phyloP scores from a whole-genome alignment of 345 rosid genomes.

The Noccaea bulbosa region DNA sequence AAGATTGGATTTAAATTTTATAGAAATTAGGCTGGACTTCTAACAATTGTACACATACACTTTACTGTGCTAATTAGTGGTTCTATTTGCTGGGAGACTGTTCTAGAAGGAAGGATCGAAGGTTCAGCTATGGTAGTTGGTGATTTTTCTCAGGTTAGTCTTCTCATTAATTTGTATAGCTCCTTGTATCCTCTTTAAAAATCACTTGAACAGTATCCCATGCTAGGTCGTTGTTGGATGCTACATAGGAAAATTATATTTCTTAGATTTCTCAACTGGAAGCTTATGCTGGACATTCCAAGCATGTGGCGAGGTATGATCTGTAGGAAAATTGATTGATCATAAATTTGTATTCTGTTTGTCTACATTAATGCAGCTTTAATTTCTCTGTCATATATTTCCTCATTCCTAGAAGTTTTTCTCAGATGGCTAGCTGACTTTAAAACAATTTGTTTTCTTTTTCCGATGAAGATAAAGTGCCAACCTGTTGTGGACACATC shows the following conservation, averaged over 20 bases:
- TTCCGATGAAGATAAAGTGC: conserved; percentile 74
- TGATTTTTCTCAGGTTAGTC: conserved; percentile 81
- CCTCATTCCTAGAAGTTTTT: conserved; percentile 17
- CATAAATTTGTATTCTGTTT: conserved; percentile 24
- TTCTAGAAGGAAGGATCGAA: conserved; percentile 82
- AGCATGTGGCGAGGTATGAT: conserved; percentile 76
- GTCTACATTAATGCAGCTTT: conserved; percentile 3
- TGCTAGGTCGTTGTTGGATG: conserved; percentile 91
- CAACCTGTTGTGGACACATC: conserved; percentile 71
- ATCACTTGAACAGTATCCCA: conserved; percentile 16
- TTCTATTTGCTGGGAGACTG: conserved; percentile 72
- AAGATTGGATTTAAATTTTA: not conserved
- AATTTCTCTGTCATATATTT: conserved; percentile 1
- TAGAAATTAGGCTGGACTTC: conserved; percentile 14
- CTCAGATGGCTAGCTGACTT: conserved; percentile 24
- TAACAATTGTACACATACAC: conserved; percentile 25
- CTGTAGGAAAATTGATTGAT: conserved; percentile 6
- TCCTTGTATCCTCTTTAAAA: conserved; percentile 29
- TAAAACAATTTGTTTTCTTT: conserved; percentile 30
- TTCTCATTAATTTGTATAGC: conserved; percentile 29
- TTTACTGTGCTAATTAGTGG: conserved; percentile 60
- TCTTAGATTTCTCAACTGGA: conserved; percentile 74
- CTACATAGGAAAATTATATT: conserved; percentile 81
- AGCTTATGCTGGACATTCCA: conserved; percentile 78
- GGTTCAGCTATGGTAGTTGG: conserved; percentile 76